Base-by-base conservation (phyloP, 78 protist genomes). In the Dictyostelium intermedium region DNA sequence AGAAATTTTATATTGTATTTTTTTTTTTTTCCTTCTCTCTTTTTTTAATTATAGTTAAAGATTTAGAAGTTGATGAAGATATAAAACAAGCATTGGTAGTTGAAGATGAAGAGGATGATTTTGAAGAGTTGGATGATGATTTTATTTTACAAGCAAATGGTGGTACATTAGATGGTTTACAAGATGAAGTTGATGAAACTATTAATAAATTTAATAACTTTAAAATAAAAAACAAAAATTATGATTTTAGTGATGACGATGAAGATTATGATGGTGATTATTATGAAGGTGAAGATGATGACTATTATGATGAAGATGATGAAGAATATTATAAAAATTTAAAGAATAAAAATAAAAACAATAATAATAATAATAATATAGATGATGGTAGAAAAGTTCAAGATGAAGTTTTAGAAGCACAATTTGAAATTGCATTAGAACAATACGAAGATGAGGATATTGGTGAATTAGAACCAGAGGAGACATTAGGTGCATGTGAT, bases 81-180 rank as follows among this genome's bases (percentile, higher is more conserved):
- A 39, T 86, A 10, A 86, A 56, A 61, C 45, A 87, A 32, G 93
- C 93, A 35, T 32, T 87, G 23, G 76, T 32, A 45, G 73, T 23
- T 18, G 85, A 87, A 41, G 92, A 74, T 50, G 84, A 47, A 34
- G 84, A 60, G 2, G 85, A 72, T 66, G 93, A 87, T 39, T 87
- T 87, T 32, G 93, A 87, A 66, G 93, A 87, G 1, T 43, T 87
- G 25, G 93, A 87, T 32, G 93, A 87, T 66, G 93, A 87, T 87
- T 87, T 87, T 41, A 87, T 87, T 87, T 35, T 87, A 39, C 93
- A 87, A 61, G 93, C 93, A 27, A 87, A 87, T 79, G 93, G 93
- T 23, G 93, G 93, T 66, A 87, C 84, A 23, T 45, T 87, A 18
- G 93, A 87, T 66, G 93, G 93, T 32, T 43, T 87, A 7, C 80